Evolutionary conservation across 306 rosid species (phyloP), one percentile per base, ranked within the genome.

Genomic region (Corylus americana): DNA sequence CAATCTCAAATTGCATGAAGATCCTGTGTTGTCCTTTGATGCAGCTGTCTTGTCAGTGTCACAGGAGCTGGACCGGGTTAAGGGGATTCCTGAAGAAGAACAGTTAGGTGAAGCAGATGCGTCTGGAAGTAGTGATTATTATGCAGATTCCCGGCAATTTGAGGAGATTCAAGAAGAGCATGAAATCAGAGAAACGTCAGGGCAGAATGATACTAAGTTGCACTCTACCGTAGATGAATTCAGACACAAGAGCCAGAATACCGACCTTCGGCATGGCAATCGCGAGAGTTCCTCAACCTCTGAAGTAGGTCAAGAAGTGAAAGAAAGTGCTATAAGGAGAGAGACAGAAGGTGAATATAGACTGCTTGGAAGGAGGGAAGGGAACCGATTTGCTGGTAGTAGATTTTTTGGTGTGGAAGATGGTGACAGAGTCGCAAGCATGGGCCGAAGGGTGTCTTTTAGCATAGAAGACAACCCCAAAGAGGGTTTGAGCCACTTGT

Each of bases 281-380:
- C 71, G 83, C 50, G 91, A 89, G 77, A 89, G 89, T 82, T 92
- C 92, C 27, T 75, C 83, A 18, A 76, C 85, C 71, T 86, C 91
- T 48, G 88, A 77, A 77, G 85, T 87, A 74, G 82, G 85, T 45
- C 2, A 79, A 18, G 94, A 90, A 70, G 55, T 89, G 42, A 92
- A 92, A 75, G 97, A 94, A 87, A 94, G 94, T 67, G 98, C 98
- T 70, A 94, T 94, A 82, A 83, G 97, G 81, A 89, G 98, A 79
- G 98, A 94, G 88, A 94, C 98, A 50, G 98, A 94, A 85, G 97
- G 98, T 64, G 97, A 94, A 48, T 92, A 88, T 78, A 89, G 98
- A 86, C 77, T 94, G 88, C 75, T 94, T 83, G 98, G 92, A 84
- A 78, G 97, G 78, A 86, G 98, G 72, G 98, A 87, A 79, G 94